Base-by-base conservation (phyloP, 257 asterid genomes). In the Solanum acaule region DNA sequence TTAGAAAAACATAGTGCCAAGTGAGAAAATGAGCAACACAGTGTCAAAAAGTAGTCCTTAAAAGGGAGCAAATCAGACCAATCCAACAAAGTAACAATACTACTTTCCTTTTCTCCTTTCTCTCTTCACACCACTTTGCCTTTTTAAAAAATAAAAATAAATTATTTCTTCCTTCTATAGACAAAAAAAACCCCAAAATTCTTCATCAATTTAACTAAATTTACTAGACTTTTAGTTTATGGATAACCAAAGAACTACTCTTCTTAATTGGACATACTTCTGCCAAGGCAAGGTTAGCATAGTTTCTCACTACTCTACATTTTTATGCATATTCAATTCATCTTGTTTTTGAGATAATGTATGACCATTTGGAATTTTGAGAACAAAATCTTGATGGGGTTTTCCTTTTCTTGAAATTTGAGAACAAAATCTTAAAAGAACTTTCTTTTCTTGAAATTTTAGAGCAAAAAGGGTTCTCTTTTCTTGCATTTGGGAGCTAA, bases 241-340 rank as follows among this genome's bases (percentile, higher is more conserved):
- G 98, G 98, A 96, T 84, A 90, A 77, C 89, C 98, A 93, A 86
- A 88, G 91, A 73, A 91, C 83, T 88, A 91, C 92, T 86, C 93
- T 92, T 91, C 95, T 93, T 18, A 93, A 92, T 88, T 96, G 96
- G 93, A 40, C 96, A 65, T 90, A 89, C 89, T 92, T 90, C 93
- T 89, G 78, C 90, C 98, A 92, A 89, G 97, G 94, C 77, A 95
- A 96, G 98, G 99, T 96, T 12, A 85, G 88, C 25, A 46, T 31
- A 76, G 18, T n/a, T 77, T 34, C 35, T 67, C 35, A 37, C 68
- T 67, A 25, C 23, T 44, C 29, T 16, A 46, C 42, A 81, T 81
- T 46, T 29, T 16, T 46, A 29, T 81, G 8, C 68, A 81, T 81
- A 46, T 46, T 18, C 42, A 46, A 81, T n/a, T 4, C 46, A 9